Base-by-base conservation (phyloP, 176 grass and related monocot species). In the Oropetium thomaeum region DNA sequence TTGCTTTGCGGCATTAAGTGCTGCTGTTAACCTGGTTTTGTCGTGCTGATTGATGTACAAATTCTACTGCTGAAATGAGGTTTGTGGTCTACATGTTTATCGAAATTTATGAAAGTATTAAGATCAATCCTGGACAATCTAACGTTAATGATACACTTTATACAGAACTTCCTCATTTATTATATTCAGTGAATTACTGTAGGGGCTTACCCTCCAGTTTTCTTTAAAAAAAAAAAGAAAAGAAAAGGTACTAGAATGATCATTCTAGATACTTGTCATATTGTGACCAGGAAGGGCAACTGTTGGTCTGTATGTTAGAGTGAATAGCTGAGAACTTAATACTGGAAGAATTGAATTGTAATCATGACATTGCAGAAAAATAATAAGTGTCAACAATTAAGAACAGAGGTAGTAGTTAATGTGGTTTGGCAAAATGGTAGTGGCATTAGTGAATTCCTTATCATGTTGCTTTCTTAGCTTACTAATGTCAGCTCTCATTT, bases 401-500 rank as follows among this genome's bases (percentile, higher is more conserved):
- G 42, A 64, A 51, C n/a, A 35, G 4, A 76, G n/a, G 16, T 43
- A 3, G 8, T 10, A 10, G 26, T 20, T 40, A 51, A 59, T 60
- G 52, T 82, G 48, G 25, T 52, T 71, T 32, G 5, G 66, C 14
- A 60, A 51, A 51, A 72, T 45, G 14, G 58, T 17, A 19, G 30
- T 60, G 41, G 41, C 42, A 78, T 49, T 61, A 43, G 20, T 49
- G 3, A 22, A 42, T 71, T 4, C 15, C 12, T 11, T 60, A 47
- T 14, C 9, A 5, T 5, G 11, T 49, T 48, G 39, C 0, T 8
- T 62, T 48, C 5, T 23, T 15, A 40, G 45, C 8, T 79, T 66
- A 51, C 39, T 64, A 31, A 39, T 65, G 39, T 32, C 12, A 43
- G 63, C 28, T 84, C 63, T 76, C 37, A n/a, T n/a, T 29, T 20